These are phyloP conservation scores for Thielaviopsis cerberus DNA, from an alignment of 2,329 filamentous ascomycete species.

Conservation along the genomic window DNA sequence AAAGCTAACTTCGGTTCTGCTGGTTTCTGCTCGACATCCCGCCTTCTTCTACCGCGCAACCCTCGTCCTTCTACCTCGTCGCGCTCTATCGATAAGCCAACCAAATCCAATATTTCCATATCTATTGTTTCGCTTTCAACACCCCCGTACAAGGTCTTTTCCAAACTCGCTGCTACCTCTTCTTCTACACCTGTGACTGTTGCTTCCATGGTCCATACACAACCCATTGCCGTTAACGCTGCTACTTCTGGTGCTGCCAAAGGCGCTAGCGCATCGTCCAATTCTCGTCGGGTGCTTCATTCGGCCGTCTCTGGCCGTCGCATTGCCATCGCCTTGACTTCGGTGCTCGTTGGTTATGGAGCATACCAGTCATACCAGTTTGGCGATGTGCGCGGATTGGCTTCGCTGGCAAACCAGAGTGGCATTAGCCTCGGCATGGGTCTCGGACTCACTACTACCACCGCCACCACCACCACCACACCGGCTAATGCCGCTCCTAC, in stretches of 20 bases:
- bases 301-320: constrained; percentile 62
- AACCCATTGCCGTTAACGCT: not conserved
- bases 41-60: not conserved
- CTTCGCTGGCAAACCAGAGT: constrained; percentile 3
- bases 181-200: not conserved
- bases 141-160: not conserved
- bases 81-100: not conserved
- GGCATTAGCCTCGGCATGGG: constrained; percentile 11
- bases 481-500: constrained; percentile 21
- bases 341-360: constrained; percentile 52
- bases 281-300: constrained; percentile 30
- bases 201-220: not conserved
- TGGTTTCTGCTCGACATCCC: not conserved
- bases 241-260: not conserved
- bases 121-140: not conserved
- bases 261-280: constrained; percentile 10
- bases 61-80: not conserved
- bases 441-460: not conserved
- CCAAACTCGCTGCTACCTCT: not conserved
- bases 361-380: constrained; percentile 54
- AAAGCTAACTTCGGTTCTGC: not conserved
- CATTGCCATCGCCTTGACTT: constrained; percentile 46
- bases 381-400: constrained; percentile 19
- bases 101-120: not conserved
- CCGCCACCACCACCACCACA: not conserved